A percentile compares a stretch with the other conserved stretches of the same genome.
These are phyloP conservation scores for Actinomortierella wolfii DNA, from an alignment of 371 early-diverging fungal species.

Conservation along the genomic window DNA sequence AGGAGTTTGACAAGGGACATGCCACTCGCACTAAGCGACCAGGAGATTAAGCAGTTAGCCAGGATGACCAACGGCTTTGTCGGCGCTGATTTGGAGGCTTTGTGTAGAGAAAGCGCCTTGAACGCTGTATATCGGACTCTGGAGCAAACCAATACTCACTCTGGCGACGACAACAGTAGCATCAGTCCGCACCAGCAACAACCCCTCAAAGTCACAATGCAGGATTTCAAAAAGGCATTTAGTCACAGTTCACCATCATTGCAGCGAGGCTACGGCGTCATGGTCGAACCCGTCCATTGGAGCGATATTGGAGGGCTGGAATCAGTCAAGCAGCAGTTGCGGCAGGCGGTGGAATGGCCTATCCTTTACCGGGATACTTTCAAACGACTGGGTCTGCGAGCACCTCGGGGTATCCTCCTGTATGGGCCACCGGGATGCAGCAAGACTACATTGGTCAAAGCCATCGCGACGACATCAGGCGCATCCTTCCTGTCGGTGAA, in stretches of 20 bases:
- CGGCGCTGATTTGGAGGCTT: slow-evolving; percentile 93
- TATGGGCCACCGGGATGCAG: slow-evolving; percentile 99
- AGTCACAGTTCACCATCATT: slow-evolving; percentile 65
- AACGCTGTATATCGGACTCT: slow-evolving; percentile 59
- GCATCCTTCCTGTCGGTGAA: slow-evolving; percentile 87
- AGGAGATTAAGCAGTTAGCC: slow-evolving; percentile 65
- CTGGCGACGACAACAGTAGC: slow-evolving; percentile 29
- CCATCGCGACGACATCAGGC: slow-evolving; percentile 80
- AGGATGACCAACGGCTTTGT: slow-evolving; percentile 94
- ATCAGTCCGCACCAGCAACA: slow-evolving; percentile 1
- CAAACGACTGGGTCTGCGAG: slow-evolving; percentile 77
- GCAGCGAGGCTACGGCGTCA: slow-evolving; percentile 64
- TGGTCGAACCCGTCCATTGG: slow-evolving; percentile 75
- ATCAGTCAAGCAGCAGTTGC: slow-evolving; percentile 88
- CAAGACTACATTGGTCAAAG: slow-evolving; percentile 95
- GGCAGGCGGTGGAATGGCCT: slow-evolving; percentile 97
- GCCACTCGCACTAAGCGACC: slow-evolving; percentile 48
- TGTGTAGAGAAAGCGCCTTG: slow-evolving; percentile 89
- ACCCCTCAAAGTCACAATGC: slow-evolving; percentile 47
- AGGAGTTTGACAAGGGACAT: slow-evolving; percentile 55
- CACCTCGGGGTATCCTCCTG: slow-evolving; percentile 89
- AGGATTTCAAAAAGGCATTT: slow-evolving; percentile 71
- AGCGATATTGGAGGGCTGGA: slow-evolving; percentile 94
- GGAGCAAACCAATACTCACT: too few relatives aligned
- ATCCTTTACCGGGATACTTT: slow-evolving; percentile 75